Base-by-base conservation (phyloP, 495 filamentous ascomycete genomes). In the Jackrogersella multiformis region DNA sequence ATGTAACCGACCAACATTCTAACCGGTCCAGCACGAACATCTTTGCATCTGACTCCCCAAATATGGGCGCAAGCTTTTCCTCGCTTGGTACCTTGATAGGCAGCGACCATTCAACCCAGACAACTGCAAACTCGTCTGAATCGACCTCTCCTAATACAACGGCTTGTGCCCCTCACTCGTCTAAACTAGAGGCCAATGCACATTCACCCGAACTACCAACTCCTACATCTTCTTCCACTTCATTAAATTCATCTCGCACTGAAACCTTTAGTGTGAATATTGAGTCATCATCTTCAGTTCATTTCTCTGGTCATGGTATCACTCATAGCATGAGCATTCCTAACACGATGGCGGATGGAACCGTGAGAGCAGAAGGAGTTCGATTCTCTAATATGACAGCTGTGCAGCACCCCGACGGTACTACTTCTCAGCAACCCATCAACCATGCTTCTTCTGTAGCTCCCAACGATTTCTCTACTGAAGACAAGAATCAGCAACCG, bases 351-450 rank as follows among this genome's bases (percentile, higher is more conserved):
- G 38, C 24, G 12, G 38, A 54, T 9, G 8, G n/a, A 5, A 41
- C 32, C 10, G 9, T 18, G 39, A 23, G 18, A 49, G 10, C 16
- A 23, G 46, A 24, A 8, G 26, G 28, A 2, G 60, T 64, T 15
- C 30, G 32, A 21, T 64, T 64, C 12, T 45, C 60, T 6, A 28
- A 32, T 15, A 10, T 23, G 10, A 24, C 51, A 7, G 41, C 9
- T 4, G 52, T 56, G 13, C 60, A 56, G 15, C 30, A 64, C 41
- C 28, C 39, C 23, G 42, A 56, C 34, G 52, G 51, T 5, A 48
- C 39, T 10, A 41, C 34, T 18, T 56, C 41, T 15, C 60, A 49
- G 15, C 41, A 64, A 15, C 42, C 60, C 21, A 12, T n/a, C n/a
- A n/a, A n/a, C n/a, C n/a, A n/a, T n/a, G n/a, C 10, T 34, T 26